Conservation (phyloP, 2,329 filamentous ascomycete genomes). For the Falciphora oryzae region DNA sequence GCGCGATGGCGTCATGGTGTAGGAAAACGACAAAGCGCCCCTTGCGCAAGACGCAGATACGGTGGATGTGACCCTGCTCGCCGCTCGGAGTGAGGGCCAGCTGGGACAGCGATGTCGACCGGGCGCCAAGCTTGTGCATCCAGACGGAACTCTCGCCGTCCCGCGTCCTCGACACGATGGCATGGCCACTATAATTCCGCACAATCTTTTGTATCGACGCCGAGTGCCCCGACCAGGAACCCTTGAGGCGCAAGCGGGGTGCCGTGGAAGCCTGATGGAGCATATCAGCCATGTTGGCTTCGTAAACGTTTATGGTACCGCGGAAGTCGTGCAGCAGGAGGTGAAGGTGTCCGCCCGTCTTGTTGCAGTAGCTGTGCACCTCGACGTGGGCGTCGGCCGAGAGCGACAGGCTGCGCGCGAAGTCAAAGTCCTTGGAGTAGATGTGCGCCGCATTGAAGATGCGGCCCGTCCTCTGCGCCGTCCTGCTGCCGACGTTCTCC, state of each 20-base stretch:
- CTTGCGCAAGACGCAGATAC: constrained; percentile 71
- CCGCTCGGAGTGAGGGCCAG: constrained; percentile 57
- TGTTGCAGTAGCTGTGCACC: constrained; percentile 67
- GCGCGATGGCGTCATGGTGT: constrained; percentile 60
- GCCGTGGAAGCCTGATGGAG: constrained; percentile 65
- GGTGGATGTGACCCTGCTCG: constrained; percentile 66
- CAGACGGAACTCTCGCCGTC: constrained; percentile 78
- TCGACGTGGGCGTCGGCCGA: constrained; percentile 39
- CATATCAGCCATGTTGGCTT: constrained; percentile 70
- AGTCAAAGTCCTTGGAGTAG: constrained; percentile 48
- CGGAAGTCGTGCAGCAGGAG: constrained; percentile 81
- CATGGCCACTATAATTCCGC: constrained; percentile 73
- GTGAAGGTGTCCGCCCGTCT: constrained; percentile 57
- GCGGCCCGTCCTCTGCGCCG: constrained; percentile 21
- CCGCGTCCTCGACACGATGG: constrained; percentile 74
- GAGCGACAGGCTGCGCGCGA: constrained; percentile 25
- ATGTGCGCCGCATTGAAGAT: constrained; percentile 86
- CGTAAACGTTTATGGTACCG: constrained; percentile 76
- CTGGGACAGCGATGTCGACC: constrained; percentile 41
- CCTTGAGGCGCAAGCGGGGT: constrained; percentile 54
- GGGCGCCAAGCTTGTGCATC: constrained; percentile 57
- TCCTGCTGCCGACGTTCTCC: constrained; percentile 64
- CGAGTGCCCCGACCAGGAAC: constrained; percentile 80
- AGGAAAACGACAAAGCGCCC: constrained; percentile 79
- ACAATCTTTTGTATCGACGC: constrained; percentile 78